A percentile compares a stretch with the other conserved stretches of the same genome.
Conservation (phyloP, 108 stramenopile genomes). For the Epipyxis sp. region DNA sequence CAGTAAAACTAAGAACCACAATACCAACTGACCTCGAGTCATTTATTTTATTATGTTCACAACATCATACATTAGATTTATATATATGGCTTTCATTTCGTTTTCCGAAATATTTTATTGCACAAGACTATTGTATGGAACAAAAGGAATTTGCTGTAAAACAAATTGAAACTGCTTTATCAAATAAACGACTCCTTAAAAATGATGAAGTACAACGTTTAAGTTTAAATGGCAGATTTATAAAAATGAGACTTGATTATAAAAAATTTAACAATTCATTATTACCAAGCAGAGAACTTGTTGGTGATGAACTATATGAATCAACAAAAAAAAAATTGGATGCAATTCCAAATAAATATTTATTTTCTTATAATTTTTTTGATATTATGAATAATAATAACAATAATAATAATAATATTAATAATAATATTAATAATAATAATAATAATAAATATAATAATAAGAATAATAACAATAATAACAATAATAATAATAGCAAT, state of each 20-base stretch:
- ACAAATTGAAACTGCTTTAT: not conserved
- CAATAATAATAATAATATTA: no score
- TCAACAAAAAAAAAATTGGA: no score
- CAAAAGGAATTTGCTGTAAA: not conserved
- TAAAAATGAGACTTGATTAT: not conserved
- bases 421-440: no score
- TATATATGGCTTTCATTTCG: conserved; percentile 22
- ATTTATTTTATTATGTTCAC: not conserved
- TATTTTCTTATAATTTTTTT: no score
- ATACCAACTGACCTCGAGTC: not conserved
- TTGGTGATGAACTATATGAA: no score
- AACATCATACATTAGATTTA: conserved; percentile 13
- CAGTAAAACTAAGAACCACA: not conserved
- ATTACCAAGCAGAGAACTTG: no score
- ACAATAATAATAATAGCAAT: no score
- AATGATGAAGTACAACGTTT: not conserved
- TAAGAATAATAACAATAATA: no score
- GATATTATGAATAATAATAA: no score
- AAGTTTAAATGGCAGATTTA: not conserved
- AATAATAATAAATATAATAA: no score
- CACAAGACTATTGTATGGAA: not conserved
- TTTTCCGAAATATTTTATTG: conserved; percentile 21
- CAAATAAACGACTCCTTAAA: not conserved
- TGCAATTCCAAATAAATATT: no score
- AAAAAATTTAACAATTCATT: no score